Conservation (phyloP, 73 alveolate genomes). For the Uronychia setigera region DNA sequence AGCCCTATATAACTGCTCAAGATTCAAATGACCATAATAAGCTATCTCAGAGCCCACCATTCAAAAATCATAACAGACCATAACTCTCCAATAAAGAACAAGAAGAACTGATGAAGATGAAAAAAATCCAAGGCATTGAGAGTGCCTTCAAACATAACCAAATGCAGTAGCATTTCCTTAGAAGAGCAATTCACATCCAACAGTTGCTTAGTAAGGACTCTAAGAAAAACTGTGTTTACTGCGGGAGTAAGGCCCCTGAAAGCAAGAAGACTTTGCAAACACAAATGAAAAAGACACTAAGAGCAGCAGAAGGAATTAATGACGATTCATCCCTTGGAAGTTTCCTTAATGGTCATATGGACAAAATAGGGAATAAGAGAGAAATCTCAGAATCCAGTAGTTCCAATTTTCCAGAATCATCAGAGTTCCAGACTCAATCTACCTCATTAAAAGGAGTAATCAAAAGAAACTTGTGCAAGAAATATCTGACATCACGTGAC, state of each 20-base stretch:
- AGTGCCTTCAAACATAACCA: neutral
- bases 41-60: too few relatives aligned
- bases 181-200: neutral
- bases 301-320: neutral
- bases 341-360: neutral
- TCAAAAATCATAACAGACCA: too few relatives aligned
- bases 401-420: neutral
- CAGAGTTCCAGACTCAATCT: neutral
- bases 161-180: neutral
- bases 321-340: neutral
- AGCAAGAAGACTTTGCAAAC: neutral
- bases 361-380: neutral
- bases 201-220: neutral
- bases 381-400: neutral
- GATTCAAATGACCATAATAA: neutral
- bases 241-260: conserved; percentile 1
- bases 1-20: neutral
- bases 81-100: too few relatives aligned
- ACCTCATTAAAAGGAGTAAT: conserved; percentile 29
- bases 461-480: conserved; percentile 46
- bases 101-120: too few relatives aligned
- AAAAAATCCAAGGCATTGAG: neutral
- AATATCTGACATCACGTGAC: conserved; percentile 44
- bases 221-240: neutral
- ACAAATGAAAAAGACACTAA: neutral